Evolutionary conservation across 2,329 filamentous ascomycete species (phyloP), one percentile per base, ranked within the genome.

Genomic region (Ceratocystis diversiconidia): DNA sequence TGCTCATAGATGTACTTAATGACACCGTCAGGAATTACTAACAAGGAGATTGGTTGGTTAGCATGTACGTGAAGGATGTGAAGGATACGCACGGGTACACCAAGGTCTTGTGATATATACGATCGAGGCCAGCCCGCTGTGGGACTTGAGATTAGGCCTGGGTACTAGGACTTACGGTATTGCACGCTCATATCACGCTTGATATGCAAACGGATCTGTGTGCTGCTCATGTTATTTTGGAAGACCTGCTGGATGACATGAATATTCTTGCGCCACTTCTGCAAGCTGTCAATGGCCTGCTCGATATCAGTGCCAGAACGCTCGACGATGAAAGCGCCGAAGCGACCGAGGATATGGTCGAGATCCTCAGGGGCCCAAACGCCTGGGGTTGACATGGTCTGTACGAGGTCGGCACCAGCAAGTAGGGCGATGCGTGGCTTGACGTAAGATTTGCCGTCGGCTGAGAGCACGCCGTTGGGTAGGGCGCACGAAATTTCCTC

Each of bases 321-420:
- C 79, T 96, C 89, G n/a, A 95, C 82, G 67, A 92, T 88, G 73
- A 95, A 91, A 36, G 88, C 85, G 55, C 90, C 90, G 72, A 88
- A 96, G 72, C 87, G 83, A 61, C 89, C 85, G 22, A 96, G 79
- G 67, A 96, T 96, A 71, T 95, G 89, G 71, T 94, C 87, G 65
- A 96, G 78, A 80, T 96, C 92, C 69, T 86, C 82, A 60, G 85
- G 80, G 62, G 87, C 88, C 92, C 92, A 97, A 1, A 96, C 84
- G 2, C 85, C 86, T 0, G 84, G 84, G 2, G 80, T 82, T 68
- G 79, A 88, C 85, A 88, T 90, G 69, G 85, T 92, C 75, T 85
- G 83, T 71, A 88, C 86, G 64, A 90, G 76, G 73, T 89, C 87
- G 6, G 85, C 86, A 4, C 92, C 92, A 2, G 89, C 91, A 41